Conservation (phyloP, 768 basidiomycete species). For the Pleurotus ostreatus region DNA sequence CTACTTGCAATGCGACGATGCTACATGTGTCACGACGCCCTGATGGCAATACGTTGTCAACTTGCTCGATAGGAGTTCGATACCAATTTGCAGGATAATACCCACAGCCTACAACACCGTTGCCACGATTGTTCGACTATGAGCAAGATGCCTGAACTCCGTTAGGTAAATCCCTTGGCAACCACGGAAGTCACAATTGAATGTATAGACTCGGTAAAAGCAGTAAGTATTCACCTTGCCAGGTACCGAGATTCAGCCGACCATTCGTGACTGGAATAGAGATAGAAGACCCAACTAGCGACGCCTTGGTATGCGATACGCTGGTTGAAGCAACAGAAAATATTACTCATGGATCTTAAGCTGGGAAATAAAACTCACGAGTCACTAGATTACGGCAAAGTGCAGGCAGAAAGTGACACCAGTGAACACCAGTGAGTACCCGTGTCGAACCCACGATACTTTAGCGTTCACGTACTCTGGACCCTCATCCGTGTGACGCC, state of each 20-base stretch:
- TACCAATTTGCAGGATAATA: background rate
- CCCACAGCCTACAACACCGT: conserved; percentile 65
- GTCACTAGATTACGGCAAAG: background rate
- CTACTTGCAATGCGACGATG: no score
- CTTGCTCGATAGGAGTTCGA: background rate
- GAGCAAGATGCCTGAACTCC: conserved; percentile 72
- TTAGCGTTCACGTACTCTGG: conserved; percentile 61
- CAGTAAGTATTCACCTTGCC: conserved; percentile 64
- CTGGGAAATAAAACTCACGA: conserved; percentile 4
- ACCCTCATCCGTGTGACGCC: conserved; percentile 90
- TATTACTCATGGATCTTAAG: background rate
- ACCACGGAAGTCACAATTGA: background rate
- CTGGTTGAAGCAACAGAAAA: conserved; percentile 29
- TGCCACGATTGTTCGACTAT: conserved; percentile 70
- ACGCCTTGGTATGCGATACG: conserved; percentile 88
- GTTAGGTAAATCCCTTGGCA: conserved; percentile 75
- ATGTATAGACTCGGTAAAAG: background rate
- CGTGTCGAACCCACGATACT: conserved; percentile 1
- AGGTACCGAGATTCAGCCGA: conserved; percentile 78
- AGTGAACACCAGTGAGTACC: background rate
- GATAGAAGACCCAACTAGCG: conserved; percentile 79
- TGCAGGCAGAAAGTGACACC: conserved; percentile 9
- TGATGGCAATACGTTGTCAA: no score
- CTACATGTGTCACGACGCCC: no score
- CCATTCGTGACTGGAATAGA: conserved; percentile 82